Evolutionary conservation across 169 alveolate species (phyloP).

Genomic region (Babesia microti): DNA sequence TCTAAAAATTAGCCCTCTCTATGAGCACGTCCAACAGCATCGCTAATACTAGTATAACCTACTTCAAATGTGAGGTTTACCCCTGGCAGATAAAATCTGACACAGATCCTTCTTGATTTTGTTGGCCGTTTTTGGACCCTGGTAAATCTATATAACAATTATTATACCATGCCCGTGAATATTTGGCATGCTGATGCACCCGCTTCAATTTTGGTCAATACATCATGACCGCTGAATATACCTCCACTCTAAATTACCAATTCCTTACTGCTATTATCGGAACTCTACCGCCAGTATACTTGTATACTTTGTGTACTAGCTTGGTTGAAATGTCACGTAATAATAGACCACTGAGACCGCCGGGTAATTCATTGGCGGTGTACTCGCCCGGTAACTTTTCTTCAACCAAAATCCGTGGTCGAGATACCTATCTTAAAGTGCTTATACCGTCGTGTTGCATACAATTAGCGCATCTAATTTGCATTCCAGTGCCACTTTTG

Average conservation of each 20-base stretch:
- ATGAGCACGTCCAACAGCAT: no score
- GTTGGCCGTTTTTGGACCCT: slow-evolving; percentile 42
- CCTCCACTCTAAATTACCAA: slow-evolving; percentile 62
- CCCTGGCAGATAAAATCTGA: no score
- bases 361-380: slow-evolving; percentile 26
- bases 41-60: no score
- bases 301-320: slow-evolving; percentile 64
- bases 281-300: slow-evolving; percentile 55
- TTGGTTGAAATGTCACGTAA: slow-evolving; percentile 54
- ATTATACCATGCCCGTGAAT: slow-evolving; percentile 57
- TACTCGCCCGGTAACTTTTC: slow-evolving; percentile 8
- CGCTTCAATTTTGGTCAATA: slow-evolving; percentile 69
- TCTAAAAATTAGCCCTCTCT: no score
- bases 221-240: slow-evolving; percentile 66
- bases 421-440: not conserved
- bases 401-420: slow-evolving; percentile 11
- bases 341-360: slow-evolving; percentile 74
- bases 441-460: slow-evolving; percentile 67
- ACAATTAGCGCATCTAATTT: slow-evolving; percentile 67
- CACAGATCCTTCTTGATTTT: slow-evolving; percentile 24
- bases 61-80: no score
- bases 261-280: slow-evolving; percentile 69
- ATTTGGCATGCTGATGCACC: slow-evolving; percentile 74
- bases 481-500: slow-evolving; percentile 64
- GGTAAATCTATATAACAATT: slow-evolving; percentile 12